These are phyloP conservation scores for Sclerotinia nivalis DNA, from an alignment of 2,329 filamentous ascomycete species.

Conservation along the genomic window DNA sequence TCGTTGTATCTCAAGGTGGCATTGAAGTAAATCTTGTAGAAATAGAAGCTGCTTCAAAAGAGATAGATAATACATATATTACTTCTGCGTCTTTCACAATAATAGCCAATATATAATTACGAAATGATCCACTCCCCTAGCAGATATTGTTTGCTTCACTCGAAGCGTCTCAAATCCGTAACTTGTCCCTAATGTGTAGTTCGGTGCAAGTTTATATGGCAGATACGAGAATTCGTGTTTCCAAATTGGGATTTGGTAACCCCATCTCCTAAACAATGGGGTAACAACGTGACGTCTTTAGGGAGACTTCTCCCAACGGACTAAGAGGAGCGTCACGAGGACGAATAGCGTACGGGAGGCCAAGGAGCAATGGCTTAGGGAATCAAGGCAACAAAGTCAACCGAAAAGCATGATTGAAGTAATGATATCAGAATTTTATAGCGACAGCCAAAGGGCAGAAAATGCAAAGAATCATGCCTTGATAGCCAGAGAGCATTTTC, in stretches of 20 bases:
- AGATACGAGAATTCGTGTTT: background rate
- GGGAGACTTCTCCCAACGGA: background rate
- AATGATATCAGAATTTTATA: background rate
- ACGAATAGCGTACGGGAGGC: background rate
- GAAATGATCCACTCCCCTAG: background rate
- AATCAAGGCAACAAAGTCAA: background rate
- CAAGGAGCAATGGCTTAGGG: background rate
- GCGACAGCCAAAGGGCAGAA: background rate
- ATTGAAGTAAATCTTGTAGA: background rate
- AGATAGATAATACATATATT: background rate
- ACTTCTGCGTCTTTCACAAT: background rate
- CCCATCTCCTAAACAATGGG: background rate
- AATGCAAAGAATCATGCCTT: background rate
- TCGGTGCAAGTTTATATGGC: background rate
- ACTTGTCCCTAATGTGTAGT: background rate
- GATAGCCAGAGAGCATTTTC: background rate
- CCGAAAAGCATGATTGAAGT: background rate
- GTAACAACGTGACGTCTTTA: too few relatives aligned
- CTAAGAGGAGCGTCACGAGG: too few relatives aligned
- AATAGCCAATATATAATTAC: background rate
- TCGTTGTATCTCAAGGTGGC: background rate
- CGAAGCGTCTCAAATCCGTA: background rate
- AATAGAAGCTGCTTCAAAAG: background rate
- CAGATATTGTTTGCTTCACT: background rate
- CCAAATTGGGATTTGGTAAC: background rate